Percentiles rank a stretch among this genome's conserved stretches.
Conservation (phyloP, 2,329 filamentous ascomycete genomes). For the Geosmithia morbida region DNA sequence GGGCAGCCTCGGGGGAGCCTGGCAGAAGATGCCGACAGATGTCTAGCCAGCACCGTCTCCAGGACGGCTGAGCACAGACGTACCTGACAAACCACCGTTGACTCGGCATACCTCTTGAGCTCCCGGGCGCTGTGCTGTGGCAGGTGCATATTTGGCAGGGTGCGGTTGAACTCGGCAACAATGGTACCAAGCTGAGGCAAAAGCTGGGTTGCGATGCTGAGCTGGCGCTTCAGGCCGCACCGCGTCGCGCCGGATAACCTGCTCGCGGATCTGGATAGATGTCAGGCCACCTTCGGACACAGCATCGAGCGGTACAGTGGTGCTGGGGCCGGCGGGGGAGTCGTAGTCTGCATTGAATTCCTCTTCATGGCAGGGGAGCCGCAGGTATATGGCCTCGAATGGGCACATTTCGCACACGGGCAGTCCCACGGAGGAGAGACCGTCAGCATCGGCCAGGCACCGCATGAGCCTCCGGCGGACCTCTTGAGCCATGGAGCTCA, state of each 20-base stretch:
- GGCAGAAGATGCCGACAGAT: constrained; percentile 26
- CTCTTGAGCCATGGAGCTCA: constrained; percentile 10
- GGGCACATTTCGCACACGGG: constrained; percentile 15
- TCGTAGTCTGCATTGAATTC: constrained; percentile 8
- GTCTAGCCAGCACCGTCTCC: constrained; percentile 27
- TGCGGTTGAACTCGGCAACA: constrained; percentile 2
- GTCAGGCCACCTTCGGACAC: constrained; percentile 5
- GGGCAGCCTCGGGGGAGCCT: constrained; percentile 24
- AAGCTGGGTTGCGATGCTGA: background rate
- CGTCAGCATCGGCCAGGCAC: constrained; percentile 12
- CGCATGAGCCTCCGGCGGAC: constrained; percentile 14
- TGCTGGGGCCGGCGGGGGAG: background rate
- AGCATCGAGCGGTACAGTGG: constrained; percentile 2
- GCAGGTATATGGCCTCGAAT: constrained; percentile 5
- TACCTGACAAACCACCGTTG: constrained; percentile 6
- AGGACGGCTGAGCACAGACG: constrained; percentile 8
- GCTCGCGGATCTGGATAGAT: constrained; percentile 5
- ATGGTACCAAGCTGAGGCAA: constrained; percentile 3
- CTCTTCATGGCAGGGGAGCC: constrained; percentile 15
- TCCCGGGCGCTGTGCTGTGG: constrained; percentile 2
- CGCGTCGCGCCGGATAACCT: constrained; percentile 8
- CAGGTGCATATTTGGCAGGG: constrained; percentile 1
- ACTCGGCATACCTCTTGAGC: constrained; percentile 2
- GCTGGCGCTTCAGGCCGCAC: constrained; percentile 8
- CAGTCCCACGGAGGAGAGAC: constrained; percentile 13